Evolutionary conservation across 2,329 filamentous ascomycete genomes (phyloP).

Genomic region (Aspergillus sp.): DNA sequence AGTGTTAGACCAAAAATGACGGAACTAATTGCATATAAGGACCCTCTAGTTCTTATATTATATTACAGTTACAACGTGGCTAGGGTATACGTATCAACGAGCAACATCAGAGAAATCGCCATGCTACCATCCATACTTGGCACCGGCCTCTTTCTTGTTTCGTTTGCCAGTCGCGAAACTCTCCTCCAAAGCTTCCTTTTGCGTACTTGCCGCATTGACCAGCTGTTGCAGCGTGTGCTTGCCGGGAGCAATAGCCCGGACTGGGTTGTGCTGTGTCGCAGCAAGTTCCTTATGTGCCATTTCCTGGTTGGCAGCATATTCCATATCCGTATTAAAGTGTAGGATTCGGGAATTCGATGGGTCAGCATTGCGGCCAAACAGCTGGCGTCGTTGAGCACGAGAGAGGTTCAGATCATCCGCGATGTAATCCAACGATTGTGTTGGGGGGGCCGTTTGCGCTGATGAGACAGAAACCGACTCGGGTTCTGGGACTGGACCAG

Average conservation of each 20-base stretch:
- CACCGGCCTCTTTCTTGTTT: slow-evolving; percentile 79
- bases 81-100: not conserved
- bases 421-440: slow-evolving; percentile 66
- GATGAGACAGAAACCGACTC: not conserved
- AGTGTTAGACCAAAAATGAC: too few relatives aligned
- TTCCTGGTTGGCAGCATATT: slow-evolving; percentile 83
- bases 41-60: not conserved
- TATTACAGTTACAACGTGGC: not conserved
- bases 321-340: slow-evolving; percentile 84
- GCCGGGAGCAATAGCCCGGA: slow-evolving; percentile 77
- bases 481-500: slow-evolving; percentile 18
- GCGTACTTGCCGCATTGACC: slow-evolving; percentile 76
- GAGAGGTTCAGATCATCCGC: slow-evolving; percentile 79
- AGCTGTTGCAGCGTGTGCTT: slow-evolving; percentile 90
- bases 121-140: slow-evolving; percentile 75
- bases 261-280: slow-evolving; percentile 70
- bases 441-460: slow-evolving; percentile 9
- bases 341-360: slow-evolving; percentile 65
- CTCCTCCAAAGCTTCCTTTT: slow-evolving; percentile 86
- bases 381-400: slow-evolving; percentile 71
- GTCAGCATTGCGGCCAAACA: slow-evolving; percentile 69
- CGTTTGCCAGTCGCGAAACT: slow-evolving; percentile 79
- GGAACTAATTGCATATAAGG: too few relatives aligned
- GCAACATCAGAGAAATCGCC: not conserved
- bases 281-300: slow-evolving; percentile 63